Evolutionary conservation across 805 yeast genomes (phyloP), one percentile per base, ranked within the genome.

Genomic region (Nakazawaea wickerhamii): DNA sequence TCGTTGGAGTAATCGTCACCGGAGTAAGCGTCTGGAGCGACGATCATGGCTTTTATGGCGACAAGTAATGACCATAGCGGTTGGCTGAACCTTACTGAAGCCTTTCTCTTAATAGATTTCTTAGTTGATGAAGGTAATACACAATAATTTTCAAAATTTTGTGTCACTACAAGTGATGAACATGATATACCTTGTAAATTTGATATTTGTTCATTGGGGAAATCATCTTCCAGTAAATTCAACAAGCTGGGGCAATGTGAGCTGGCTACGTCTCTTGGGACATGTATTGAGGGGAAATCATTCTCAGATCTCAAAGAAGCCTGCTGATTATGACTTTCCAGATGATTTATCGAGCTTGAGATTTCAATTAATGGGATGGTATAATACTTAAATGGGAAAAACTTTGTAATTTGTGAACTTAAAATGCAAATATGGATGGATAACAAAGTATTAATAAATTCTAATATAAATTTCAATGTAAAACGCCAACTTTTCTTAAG

Each of bases 41-140:
- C 53, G 48, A 63, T 64, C 69, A 76, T 73, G 1, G 79, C 70
- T 49, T 68, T 70, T 9, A 73, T 59, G 1, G 79, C 77, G 20
- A 73, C 69, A 1, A 76, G 55, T 36, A 75, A 64, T 0, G 76
- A 61, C 82, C 82, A 77, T 3, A 76, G 45, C 3, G 81, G 81
- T 48, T 78, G 78, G 17, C 41, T 38, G 33, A 38, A 43, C 25
- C 46, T 38, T 8, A 43, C 46, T 5, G 40, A 28, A 22, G 38
- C 43, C 30, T 35, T 43, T 23, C 32, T 30, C 35, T 38, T 38
- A 2, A 38, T 30, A 5, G 27, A 17, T 26, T 26, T 44, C 36
- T 36, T 44, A 26, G 33, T 41, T 15, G 49, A 43, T 31, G 45
- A 47, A 46, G 32, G 58, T 55, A 19, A 56, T 42, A 19, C 54